Evolutionary conservation across 192 early-diverging fungal genomes (phyloP).

Genomic region (Linnemannia exigua): DNA sequence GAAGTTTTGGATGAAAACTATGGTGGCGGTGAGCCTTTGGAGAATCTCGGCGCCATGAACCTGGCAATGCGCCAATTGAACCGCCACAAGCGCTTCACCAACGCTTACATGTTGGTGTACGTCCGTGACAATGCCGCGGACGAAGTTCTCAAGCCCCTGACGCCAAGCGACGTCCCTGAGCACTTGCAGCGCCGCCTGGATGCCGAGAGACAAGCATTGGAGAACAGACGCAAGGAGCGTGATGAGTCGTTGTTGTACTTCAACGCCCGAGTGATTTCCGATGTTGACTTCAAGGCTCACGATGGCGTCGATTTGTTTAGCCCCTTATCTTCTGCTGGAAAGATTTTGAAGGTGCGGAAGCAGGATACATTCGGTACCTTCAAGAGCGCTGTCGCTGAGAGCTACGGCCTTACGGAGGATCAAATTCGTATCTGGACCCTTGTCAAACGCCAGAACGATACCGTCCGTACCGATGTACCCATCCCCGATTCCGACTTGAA

Average conservation of each 20-base stretch:
- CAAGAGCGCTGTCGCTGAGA: constrained; percentile 64
- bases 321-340: constrained; percentile 64
- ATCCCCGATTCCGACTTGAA: constrained; percentile 64
- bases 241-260: constrained; percentile 80
- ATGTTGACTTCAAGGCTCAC: constrained; percentile 77
- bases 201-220: constrained; percentile 69
- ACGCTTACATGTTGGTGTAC: constrained; percentile 99
- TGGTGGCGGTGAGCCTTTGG: constrained; percentile 79
- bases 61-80: constrained; percentile 62
- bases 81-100: constrained; percentile 86
- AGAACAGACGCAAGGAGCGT: constrained; percentile 73
- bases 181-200: constrained; percentile 83
- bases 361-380: constrained; percentile 68
- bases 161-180: constrained; percentile 81
- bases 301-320: constrained; percentile 90
- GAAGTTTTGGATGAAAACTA: constrained; percentile 97
- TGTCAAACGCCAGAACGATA: constrained; percentile 92
- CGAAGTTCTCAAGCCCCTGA: constrained; percentile 75
- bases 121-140: constrained; percentile 85
- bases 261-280: constrained; percentile 71
- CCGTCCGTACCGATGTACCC: constrained; percentile 86
- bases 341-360: constrained; percentile 66
- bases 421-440: constrained; percentile 89
- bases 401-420: constrained; percentile 60
- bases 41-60: constrained; percentile 42